Percentiles rank a stretch among this genome's conserved stretches.
Conservation (phyloP, 192 early-diverging fungal species). For the Backusella psychrophila region DNA sequence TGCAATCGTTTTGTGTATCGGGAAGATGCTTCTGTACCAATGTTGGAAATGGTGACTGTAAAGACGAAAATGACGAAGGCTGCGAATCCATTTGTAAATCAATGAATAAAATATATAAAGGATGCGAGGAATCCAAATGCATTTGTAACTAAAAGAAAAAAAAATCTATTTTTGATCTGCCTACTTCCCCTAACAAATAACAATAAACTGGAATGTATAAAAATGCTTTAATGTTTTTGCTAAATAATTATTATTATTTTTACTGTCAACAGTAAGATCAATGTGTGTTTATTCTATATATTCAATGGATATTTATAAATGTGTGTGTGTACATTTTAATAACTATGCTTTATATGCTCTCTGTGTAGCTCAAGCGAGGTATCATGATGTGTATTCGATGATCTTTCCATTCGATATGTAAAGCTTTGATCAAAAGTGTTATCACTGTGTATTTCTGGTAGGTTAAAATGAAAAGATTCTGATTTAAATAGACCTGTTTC, state of each 20-base stretch:
- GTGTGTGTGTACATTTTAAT: background rate
- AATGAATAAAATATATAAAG: background rate
- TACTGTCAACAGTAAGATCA: slow-evolving; percentile 3
- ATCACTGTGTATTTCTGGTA: background rate
- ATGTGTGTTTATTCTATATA: background rate
- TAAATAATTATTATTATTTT: background rate
- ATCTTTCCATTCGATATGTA: background rate
- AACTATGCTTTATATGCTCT: background rate
- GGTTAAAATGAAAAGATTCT: slow-evolving; percentile 6
- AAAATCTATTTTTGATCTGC: background rate
- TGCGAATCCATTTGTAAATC: slow-evolving; percentile 8
- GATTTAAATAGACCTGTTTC: slow-evolving; percentile 1
- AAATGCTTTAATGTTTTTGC: background rate
- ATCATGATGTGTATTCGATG: background rate
- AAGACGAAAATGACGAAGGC: slow-evolving; percentile 2
- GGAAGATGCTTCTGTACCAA: slow-evolving; percentile 11
- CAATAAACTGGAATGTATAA: slow-evolving; percentile 1
- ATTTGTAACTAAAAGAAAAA: slow-evolving; percentile 4
- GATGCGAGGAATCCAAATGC: slow-evolving; percentile 3
- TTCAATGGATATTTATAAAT: background rate
- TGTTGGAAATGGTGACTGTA: slow-evolving; percentile 2
- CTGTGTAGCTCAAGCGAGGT: background rate
- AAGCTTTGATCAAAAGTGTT: background rate
- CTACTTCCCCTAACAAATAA: background rate
- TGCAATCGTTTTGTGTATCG: slow-evolving; percentile 11